Percentiles rank a stretch among this genome's conserved stretches.
Evolutionary conservation across 208 protist species (phyloP).

Genomic region (Crithidia sp.): DNA sequence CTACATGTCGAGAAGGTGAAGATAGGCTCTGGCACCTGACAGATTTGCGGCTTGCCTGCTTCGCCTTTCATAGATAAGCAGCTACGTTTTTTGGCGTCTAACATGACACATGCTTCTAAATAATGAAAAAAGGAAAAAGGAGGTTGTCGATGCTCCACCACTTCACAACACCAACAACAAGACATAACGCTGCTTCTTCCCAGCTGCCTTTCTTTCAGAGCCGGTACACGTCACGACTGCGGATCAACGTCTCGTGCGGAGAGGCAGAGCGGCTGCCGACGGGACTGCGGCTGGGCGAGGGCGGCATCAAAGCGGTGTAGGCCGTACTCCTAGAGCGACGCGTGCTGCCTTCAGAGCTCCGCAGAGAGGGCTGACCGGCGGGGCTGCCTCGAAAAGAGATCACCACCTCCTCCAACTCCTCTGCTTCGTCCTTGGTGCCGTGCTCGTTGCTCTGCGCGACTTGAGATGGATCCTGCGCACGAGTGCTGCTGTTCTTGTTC

Average conservation of each 20-base stretch:
- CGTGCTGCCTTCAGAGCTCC: constrained; percentile 5
- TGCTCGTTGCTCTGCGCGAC: neutral
- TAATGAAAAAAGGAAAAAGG: neutral
- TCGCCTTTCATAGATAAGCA: too few relatives aligned
- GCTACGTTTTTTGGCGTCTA: too few relatives aligned
- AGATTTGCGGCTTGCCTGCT: too few relatives aligned
- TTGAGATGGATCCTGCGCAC: neutral
- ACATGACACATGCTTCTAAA: too few relatives aligned
- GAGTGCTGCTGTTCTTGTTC: neutral
- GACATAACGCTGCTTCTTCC: neutral
- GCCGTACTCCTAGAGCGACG: constrained; percentile 13
- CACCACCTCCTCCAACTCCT: constrained; percentile 4
- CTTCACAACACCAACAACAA: neutral
- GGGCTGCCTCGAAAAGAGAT: constrained; percentile 8
- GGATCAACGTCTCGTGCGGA: neutral
- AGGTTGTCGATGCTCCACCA: neutral
- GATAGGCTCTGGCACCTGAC: too few relatives aligned
- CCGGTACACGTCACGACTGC: constrained; percentile 1
- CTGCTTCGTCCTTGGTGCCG: neutral
- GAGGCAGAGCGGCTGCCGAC: constrained; percentile 7
- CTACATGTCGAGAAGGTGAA: too few relatives aligned
- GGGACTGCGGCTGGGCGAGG: constrained; percentile 9
- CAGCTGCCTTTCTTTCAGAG: neutral
- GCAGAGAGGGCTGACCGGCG: neutral
- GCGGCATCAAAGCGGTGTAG: constrained; percentile 17